Evolutionary conservation across 148 eudicot species (phyloP).

Genomic region (Rhododendron williamsianum): DNA sequence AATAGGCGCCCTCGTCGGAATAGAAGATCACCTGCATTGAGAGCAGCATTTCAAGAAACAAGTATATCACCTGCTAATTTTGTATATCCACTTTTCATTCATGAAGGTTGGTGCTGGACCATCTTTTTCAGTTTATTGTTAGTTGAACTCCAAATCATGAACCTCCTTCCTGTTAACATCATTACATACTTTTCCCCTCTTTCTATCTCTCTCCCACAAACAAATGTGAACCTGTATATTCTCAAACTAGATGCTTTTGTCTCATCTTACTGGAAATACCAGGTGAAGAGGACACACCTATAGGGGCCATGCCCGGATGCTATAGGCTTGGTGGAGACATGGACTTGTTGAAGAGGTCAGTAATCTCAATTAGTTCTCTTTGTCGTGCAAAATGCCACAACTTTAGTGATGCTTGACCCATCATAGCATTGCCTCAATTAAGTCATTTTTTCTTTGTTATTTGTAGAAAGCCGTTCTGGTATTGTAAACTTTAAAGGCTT

Average conservation of each 20-base stretch:
- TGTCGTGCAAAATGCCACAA: background rate
- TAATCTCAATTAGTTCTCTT: background rate
- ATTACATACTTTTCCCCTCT: background rate
- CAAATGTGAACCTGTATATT: background rate
- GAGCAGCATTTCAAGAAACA: slow-evolving; percentile 91
- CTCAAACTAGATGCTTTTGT: background rate
- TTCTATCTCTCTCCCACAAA: background rate
- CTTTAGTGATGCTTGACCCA: background rate
- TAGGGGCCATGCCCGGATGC: slow-evolving; percentile 99
- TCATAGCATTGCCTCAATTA: background rate
- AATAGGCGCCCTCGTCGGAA: slow-evolving; percentile 80
- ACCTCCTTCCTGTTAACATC: background rate
- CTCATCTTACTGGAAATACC: slow-evolving; percentile 19
- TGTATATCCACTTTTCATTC: slow-evolving; percentile 92
- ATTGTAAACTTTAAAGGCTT: background rate
- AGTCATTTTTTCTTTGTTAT: background rate
- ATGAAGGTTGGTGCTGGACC: slow-evolving; percentile 57
- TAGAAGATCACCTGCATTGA: slow-evolving; percentile 55
- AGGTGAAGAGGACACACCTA: slow-evolving; percentile 94
- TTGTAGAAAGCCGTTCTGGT: background rate
- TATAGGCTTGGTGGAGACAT: slow-evolving; percentile 97
- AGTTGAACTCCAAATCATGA: background rate
- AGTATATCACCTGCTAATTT: slow-evolving; percentile 79
- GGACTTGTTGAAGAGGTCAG: slow-evolving; percentile 93
- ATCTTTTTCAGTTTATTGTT: background rate